Conservation (phyloP, 495 filamentous ascomycete species). For the Neurospora sp. region DNA sequence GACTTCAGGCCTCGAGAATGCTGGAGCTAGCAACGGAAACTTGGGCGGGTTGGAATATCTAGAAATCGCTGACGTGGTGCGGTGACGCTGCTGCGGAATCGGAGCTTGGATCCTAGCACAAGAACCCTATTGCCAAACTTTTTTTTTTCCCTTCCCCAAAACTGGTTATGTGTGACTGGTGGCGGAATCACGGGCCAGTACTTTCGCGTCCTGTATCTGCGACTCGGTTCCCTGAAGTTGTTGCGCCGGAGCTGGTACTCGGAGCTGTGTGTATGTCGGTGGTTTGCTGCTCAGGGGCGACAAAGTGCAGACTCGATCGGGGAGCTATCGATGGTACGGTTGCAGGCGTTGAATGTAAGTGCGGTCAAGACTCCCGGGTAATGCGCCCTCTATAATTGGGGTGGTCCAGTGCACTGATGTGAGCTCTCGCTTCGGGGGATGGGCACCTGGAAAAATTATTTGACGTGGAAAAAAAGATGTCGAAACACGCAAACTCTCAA, state of each 20-base stretch:
- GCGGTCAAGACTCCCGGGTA: neutral
- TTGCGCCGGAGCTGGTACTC: neutral
- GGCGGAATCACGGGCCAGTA: neutral
- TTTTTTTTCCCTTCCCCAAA: neutral
- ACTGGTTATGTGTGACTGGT: neutral
- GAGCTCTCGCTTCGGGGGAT: neutral
- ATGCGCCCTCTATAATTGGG: neutral
- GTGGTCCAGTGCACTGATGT: neutral
- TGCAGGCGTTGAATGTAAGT: neutral
- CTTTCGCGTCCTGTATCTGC: neutral
- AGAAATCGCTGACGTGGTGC: neutral
- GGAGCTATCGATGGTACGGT: neutral
- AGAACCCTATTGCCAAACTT: neutral
- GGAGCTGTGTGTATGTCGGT: neutral
- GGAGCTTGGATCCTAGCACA: neutral
- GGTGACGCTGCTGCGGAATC: neutral
- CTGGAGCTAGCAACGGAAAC: neutral
- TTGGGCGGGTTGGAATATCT: neutral
- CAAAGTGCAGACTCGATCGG: neutral
- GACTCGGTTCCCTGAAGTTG: neutral
- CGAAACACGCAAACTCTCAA: neutral
- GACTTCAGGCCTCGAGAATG: neutral
- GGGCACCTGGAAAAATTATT: neutral
- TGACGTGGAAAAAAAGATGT: neutral
- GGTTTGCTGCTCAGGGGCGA: neutral